Base-by-base conservation (phyloP, 257 asterid genomes). In the Lavandula angustifolia region DNA sequence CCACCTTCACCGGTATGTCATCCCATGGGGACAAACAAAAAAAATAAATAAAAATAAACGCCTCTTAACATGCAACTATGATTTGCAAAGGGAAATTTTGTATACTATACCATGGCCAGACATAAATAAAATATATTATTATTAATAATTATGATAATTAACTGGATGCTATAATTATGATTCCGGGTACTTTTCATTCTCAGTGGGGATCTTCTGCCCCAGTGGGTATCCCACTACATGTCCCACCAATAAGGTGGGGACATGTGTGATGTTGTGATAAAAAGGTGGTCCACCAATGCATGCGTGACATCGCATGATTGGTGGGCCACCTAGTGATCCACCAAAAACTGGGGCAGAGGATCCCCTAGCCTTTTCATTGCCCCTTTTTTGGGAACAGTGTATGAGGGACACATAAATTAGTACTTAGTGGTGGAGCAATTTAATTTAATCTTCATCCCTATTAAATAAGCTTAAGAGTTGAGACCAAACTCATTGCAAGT, bases 11-110 rank as follows among this genome's bases (percentile, higher is more conserved):
- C 27, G 27, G 27, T 22, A 22, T 22, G 27, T 22, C 27, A 22
- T 22, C 27, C 27, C 27, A 22, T 22, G 27, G n/a, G n/a, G n/a
- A n/a, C n/a, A n/a, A n/a, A n/a, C n/a, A n/a, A n/a, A n/a, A n/a
- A n/a, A n/a, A n/a, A n/a, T n/a, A n/a, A n/a, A n/a, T n/a, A n/a
- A 22, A 22, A 22, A 22, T 22, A 22, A 22, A 22, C 16, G 44
- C 49, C 48, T 58, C 69, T 68, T 59, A 79, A 77, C 88, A 70
- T 72, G 83, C 60, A 62, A 66, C 56, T 66, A 82, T 79, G 61
- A 82, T 82, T 44, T 75, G 71, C 56, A 47, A 54, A 55, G 11
- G 7, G n/a, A 11, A 58, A 18, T 43, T 16, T 51, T 11, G 8
- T 4, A 40, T 13, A 37, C 13, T 32, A 22, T 44, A 18, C 14